Base-by-base conservation (phyloP, 768 basidiomycete genomes). In the Psilocybe tampanensis region DNA sequence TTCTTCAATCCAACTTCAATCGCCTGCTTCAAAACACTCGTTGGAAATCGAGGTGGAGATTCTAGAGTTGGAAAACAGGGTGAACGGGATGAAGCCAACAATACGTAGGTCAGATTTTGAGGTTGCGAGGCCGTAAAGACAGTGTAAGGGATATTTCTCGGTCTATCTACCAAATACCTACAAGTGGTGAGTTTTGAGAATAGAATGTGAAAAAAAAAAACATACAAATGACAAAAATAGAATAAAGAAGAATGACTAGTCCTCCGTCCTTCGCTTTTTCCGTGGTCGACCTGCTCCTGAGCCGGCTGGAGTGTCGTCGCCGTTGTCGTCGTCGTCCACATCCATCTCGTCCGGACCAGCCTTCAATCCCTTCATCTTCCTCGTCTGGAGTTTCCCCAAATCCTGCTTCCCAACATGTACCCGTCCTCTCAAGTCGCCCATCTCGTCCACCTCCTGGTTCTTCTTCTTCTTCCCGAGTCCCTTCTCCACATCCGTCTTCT, bases 311-410 rank as follows among this genome's bases (percentile, higher is more conserved):
- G 48, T 54, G 34, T 47, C 60, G 23, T 64, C 59, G 24, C 44
- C 52, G n/a, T n/a, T 57, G 24, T 62, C 65, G 12, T 33, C 56
- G 4, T 59, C 65, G 12, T 51, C 57, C 33, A 34, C 60, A 24
- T 66, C 60, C 29, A 51, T 51, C 22, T 63, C 63, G 45, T 64
- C 66, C 44, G 43, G 29, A 15, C 61, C 61, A 2, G 64, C 67
- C 68, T 87, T 91, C 60, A 99, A 72, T 9, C 93, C 96, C 77
- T 97, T 98, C 93, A 98, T 96, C 81, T 97, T 97, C 68, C 94
- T 82, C 56, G 88, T 88, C 80, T 97, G 94, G 73, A 98, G 66
- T 76, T 83, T 90, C 62, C 72, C 74, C 65, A 99, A 70, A 74
- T 98, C 93, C 77, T 99, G 96, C 71, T 86, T 92, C 56, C 77